phyloP scores from a whole-genome alignment of 305 asterid genomes.

The Lippia alba region DNA sequence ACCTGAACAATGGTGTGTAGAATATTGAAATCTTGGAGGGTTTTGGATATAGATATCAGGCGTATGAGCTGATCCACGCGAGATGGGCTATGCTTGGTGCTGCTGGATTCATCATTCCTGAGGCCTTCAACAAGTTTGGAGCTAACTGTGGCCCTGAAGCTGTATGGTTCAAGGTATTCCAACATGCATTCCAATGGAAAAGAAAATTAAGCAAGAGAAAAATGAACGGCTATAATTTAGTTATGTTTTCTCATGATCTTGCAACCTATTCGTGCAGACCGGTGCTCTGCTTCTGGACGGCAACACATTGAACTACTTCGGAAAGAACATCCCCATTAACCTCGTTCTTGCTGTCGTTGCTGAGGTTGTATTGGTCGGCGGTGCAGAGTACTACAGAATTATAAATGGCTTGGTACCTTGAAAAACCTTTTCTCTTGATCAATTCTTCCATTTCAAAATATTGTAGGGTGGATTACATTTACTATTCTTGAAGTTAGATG shows the following conservation, averaged over 20 bases:
- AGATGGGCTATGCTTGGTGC: slow-evolving; percentile 99
- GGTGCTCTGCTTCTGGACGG: slow-evolving; percentile 98
- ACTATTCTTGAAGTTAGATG: too few relatives aligned
- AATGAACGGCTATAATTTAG: neutral
- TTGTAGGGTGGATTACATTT: too few relatives aligned
- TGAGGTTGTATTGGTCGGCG: slow-evolving; percentile 92
- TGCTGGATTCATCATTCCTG: slow-evolving; percentile 91
- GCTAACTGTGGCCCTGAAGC: slow-evolving; percentile 98
- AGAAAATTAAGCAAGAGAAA: too few relatives aligned
- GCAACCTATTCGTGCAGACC: slow-evolving; percentile 52
- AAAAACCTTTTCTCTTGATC: neutral
- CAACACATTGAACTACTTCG: slow-evolving; percentile 89
- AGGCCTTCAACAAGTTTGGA: slow-evolving; percentile 95
- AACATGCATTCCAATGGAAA: neutral
- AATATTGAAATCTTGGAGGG: slow-evolving; percentile 5
- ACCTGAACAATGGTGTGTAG: neutral
- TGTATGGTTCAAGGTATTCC: slow-evolving; percentile 90
- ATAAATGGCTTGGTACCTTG: slow-evolving; percentile 76
- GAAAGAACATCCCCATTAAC: slow-evolving; percentile 92
- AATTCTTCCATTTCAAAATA: too few relatives aligned
- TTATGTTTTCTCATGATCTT: slow-evolving; percentile 5
- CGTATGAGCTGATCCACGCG: slow-evolving; percentile 85
- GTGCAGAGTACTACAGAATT: slow-evolving; percentile 95
- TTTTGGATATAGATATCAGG: slow-evolving; percentile 70
- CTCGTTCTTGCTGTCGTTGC: slow-evolving; percentile 80